Evolutionary conservation across 2,329 filamentous ascomycete genomes (phyloP).

Genomic region (Thelonectria blattea): DNA sequence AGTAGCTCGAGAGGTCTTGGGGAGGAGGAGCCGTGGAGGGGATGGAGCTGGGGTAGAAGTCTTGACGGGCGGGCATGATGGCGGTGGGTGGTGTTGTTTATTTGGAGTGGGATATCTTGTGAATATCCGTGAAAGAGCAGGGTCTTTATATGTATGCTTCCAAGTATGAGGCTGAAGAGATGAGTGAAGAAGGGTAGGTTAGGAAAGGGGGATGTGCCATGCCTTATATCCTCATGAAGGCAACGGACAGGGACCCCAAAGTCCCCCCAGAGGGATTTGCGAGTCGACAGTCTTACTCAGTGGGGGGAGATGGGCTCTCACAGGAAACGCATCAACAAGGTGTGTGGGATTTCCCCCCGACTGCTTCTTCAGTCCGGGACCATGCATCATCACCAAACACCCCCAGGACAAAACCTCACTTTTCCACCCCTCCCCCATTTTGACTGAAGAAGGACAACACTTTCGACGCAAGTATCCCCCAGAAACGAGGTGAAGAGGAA

Average conservation of each 20-base stretch:
- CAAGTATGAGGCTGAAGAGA: neutral
- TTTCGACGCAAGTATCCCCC: too few relatives aligned
- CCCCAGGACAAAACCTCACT: neutral
- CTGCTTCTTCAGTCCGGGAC: too few relatives aligned
- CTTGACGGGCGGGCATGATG: constrained; percentile 50
- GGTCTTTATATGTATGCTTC: too few relatives aligned
- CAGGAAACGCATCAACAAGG: too few relatives aligned
- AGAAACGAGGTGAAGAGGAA: neutral
- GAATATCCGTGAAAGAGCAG: too few relatives aligned
- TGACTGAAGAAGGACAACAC: too few relatives aligned
- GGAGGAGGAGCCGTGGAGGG: constrained; percentile 48
- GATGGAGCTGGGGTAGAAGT: constrained; percentile 45
- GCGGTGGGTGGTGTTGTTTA: constrained; percentile 6
- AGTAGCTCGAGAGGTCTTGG: constrained; percentile 61
- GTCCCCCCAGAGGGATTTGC: constrained; percentile 7
- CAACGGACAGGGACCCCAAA: constrained; percentile 17
- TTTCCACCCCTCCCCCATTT: neutral
- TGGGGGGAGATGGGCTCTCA: neutral
- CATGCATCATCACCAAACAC: neutral
- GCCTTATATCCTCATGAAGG: constrained; percentile 32
- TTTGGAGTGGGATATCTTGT: neutral
- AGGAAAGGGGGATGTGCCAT: constrained; percentile 19
- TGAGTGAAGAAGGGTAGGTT: constrained; percentile 3
- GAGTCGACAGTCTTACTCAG: neutral
- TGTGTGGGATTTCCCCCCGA: too few relatives aligned